Evolutionary conservation across 345 rosid genomes (phyloP), one percentile per base, ranked within the genome.

Genomic region (Eucalyptus curtisii): DNA sequence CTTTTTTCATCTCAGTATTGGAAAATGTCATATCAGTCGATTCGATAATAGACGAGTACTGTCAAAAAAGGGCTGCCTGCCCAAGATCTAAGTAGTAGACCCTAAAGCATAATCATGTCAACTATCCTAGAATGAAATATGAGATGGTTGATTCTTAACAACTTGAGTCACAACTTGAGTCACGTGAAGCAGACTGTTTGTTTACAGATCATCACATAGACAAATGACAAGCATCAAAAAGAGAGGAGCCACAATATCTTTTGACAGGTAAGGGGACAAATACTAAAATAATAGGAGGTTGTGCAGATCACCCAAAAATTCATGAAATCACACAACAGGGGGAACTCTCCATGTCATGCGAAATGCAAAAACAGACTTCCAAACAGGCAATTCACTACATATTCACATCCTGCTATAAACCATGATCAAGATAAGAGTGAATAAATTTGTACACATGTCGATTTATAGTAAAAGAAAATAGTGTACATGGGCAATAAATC

Each of bases 1-100:
- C 98, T 92, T 95, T 94, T 31, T 94, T 53, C 5, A 53, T 53
- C 59, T 53, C 1, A 1, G 95, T 90, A 91, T 96, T 95, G 90
- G 88, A 95, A 71, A 7, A 47, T 81, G n/a, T 59, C 66, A 52
- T 52, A 59, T 10, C 66, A 11, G 7, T 59, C 1, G 30, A 25
- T 59, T 59, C 31, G 1, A 5, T 59, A 11, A 27, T 59, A 25
- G n/a, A 59, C 0, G 1, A 53, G 59, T 22, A 11, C 31, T 5
- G 15, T 27, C 31, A 59, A 5, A 11, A 27, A 25, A 59, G 31
- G 66, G 7, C 15, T 27, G 14, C 31, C 31, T 5, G 31, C 15
- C 13, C 14, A 59, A 59, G 13, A 59, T 53, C 2, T 27, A 30
- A 64, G 37, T 14, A 64, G n/a, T 64, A 64, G 33, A 64, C 1